A percentile compares a stretch with the other conserved stretches of the same genome.
Evolutionary conservation across 495 filamentous ascomycete species (phyloP).

Genomic region (Aspergillus homomorphus): DNA sequence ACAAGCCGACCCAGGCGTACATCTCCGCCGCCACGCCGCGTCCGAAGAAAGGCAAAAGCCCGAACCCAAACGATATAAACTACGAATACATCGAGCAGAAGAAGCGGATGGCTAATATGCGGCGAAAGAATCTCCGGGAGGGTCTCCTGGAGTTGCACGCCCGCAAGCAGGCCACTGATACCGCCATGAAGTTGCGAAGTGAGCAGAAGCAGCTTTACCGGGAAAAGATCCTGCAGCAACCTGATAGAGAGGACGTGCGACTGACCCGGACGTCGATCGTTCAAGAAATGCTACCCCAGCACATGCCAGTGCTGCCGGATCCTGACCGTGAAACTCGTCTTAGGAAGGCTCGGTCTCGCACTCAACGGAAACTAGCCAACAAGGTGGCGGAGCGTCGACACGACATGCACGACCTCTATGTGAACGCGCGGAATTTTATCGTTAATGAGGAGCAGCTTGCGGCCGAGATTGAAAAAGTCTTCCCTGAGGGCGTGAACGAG

Average conservation of each 20-base stretch:
- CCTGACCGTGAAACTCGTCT: conserved; percentile 47
- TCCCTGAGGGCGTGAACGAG: conserved; percentile 50
- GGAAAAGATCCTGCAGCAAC: conserved; percentile 44
- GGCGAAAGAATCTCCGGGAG: conserved; percentile 62
- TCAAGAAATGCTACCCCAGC: conserved; percentile 38
- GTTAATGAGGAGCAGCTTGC: conserved; percentile 59
- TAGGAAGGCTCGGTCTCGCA: conserved; percentile 38
- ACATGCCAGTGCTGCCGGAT: conserved; percentile 39
- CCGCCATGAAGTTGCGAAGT: conserved; percentile 32
- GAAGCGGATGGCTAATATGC: conserved; percentile 53
- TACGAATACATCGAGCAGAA: conserved; percentile 61
- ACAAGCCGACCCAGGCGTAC: conserved; percentile 55
- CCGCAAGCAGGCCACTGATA: conserved; percentile 51
- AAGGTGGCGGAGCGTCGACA: conserved; percentile 43
- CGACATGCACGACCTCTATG: conserved; percentile 59
- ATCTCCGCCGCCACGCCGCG: conserved; percentile 42
- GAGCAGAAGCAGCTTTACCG: conserved; percentile 38
- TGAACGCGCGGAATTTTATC: conserved; percentile 63
- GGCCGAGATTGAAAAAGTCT: conserved; percentile 58
- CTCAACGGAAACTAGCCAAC: conserved; percentile 33
- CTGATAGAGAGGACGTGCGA: conserved; percentile 57
- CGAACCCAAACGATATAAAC: conserved; percentile 34
- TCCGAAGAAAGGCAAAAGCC: conserved; percentile 29
- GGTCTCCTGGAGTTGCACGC: conserved; percentile 55
- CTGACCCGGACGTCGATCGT: conserved; percentile 55